Conservation (phyloP, 148 eudicot genomes). For the Salicornia ramosissima region DNA sequence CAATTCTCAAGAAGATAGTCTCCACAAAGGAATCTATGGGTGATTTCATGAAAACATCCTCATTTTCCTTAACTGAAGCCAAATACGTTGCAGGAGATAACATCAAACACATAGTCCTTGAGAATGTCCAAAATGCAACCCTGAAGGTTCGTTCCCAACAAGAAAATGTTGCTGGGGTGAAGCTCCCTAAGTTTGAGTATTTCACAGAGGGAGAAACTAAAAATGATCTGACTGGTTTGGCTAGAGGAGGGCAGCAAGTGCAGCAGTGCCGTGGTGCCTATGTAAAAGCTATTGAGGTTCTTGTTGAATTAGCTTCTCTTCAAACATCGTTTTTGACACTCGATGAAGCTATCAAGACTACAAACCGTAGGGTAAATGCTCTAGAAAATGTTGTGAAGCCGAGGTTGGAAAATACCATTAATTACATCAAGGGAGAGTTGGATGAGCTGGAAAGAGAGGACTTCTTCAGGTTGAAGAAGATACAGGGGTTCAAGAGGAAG, state of each 20-base stretch:
- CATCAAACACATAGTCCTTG: constrained; percentile 60
- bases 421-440: constrained; percentile 81
- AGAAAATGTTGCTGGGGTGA: constrained; percentile 75
- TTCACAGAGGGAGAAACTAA: constrained; percentile 64
- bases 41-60: constrained; percentile 56
- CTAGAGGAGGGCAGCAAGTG: constrained; percentile 73
- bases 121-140: constrained; percentile 56
- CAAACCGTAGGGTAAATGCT: constrained; percentile 85
- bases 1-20: constrained; percentile 65
- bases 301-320: constrained; percentile 83
- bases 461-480: constrained; percentile 87
- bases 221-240: constrained; percentile 70
- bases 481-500: constrained; percentile 78
- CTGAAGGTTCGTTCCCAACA: constrained; percentile 61
- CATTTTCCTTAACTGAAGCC: constrained; percentile 69
- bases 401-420: constrained; percentile 66
- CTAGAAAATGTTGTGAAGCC: constrained; percentile 84
- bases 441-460: constrained; percentile 92
- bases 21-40: constrained; percentile 76
- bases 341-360: constrained; percentile 85
- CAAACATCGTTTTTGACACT: constrained; percentile 91
- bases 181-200: constrained; percentile 65
- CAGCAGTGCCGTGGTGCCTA: constrained; percentile 66
- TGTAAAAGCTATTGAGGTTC: constrained; percentile 71
- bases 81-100: constrained; percentile 83